phyloP scores from a whole-genome alignment of 768 basidiomycete species.

The Tylopilus sp. region DNA sequence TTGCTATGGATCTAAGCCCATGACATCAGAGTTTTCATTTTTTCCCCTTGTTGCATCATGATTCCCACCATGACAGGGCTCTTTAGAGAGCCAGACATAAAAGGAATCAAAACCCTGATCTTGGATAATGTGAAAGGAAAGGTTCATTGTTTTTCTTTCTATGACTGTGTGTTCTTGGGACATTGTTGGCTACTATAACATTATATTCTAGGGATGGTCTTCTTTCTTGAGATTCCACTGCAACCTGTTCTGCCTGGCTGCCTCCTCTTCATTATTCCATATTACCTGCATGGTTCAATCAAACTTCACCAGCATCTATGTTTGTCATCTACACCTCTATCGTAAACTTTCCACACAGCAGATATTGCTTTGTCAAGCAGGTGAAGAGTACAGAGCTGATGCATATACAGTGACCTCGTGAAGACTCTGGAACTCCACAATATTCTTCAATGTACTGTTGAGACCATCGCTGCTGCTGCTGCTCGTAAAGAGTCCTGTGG shows the following conservation, averaged over 20 bases:
- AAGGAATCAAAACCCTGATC: conserved; percentile 8
- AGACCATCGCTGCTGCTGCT: conserved; percentile 90
- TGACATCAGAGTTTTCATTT: conserved; percentile 21
- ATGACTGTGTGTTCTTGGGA: conserved; percentile 34
- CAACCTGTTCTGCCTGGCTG: conserved; percentile 9
- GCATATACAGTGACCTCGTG: conserved; percentile 71
- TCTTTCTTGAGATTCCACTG: conserved; percentile 25
- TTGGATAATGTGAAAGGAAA: conserved; percentile 21
- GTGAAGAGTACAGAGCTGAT: conserved; percentile 8
- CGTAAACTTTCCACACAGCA: conserved; percentile 27
- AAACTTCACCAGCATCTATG: conserved; percentile 26
- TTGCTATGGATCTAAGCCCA: conserved; percentile 39
- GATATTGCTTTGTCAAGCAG: conserved; percentile 16
- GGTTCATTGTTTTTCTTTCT: conserved; percentile 17
- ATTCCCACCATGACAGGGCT: conserved; percentile 6
- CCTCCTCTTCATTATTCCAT: conserved; percentile 4
- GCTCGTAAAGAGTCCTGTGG: conserved; percentile 97
- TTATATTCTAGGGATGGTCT: conserved; percentile 34
- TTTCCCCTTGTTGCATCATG: not conserved
- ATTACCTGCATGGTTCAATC: conserved; percentile 6
- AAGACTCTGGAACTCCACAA: conserved; percentile 98
- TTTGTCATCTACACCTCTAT: conserved; percentile 16
- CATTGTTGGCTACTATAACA: conserved; percentile 33
- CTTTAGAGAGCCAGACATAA: conserved; percentile 2
- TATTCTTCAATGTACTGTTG: conserved; percentile 90